Evolutionary conservation across 2,329 filamentous ascomycete species (phyloP), one percentile per base, ranked within the genome.

Genomic region (Botrytis galanthina): DNA sequence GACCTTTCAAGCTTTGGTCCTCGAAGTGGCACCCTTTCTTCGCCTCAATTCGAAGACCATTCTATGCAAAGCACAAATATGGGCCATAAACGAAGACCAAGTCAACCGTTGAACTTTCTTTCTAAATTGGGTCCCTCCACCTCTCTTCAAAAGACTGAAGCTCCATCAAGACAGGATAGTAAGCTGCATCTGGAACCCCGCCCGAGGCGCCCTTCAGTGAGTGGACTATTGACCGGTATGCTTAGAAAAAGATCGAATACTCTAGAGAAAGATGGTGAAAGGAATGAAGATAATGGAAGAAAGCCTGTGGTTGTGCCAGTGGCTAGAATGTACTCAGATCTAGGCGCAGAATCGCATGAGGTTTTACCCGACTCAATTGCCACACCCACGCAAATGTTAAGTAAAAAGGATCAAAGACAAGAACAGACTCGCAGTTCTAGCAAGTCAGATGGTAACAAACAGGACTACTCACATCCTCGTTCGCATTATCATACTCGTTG

Each of bases 301-400:
- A 59, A 51, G 29, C 61, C 46, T 20, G 16, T 44, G 29, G 26
- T 69, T 35, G 20, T 78, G 22, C 77, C 77, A 7, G 71, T 73
- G 20, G 74, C 76, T 8, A 77, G 76, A 68, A 80, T 77, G 35
- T 78, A 80, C 63, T 76, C 77, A 3, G 78, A 80, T 26, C 39
- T 80, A 5, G 75, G 77, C 48, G 72, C 39, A 14, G 26, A 46
- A 68, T 60, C 62, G 5, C 35, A 22, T 16, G 70, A 72, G 39
- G 29, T 7, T 18, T 59, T 72, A n/a, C 46, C 70, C 22, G 70
- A 59, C 14, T 12, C n/a, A 8, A 18, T 44, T 54, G 37, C 60
- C 37, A 66, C 61, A 35, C 29, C 62, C n/a, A 42, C 61, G 16
- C 70, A 68, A 35, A 29, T 9, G 22, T 59, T 46, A 26, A 67